Percentiles rank a stretch among this genome's conserved stretches.
phyloP scores from a whole-genome alignment of 805 yeast genomes.

The Teunomyces panamensis region DNA sequence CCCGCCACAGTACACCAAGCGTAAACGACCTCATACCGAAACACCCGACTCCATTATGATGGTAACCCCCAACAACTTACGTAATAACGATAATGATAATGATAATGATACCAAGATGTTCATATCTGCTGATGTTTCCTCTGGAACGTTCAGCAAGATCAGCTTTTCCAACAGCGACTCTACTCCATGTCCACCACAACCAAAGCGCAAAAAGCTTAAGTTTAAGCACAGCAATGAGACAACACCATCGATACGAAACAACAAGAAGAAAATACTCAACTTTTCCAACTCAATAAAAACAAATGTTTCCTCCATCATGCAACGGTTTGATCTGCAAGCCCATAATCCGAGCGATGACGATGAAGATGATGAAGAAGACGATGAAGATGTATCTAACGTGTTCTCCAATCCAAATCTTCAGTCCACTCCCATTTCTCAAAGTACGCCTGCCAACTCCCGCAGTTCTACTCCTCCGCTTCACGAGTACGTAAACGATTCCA shows the following conservation, averaged over 20 bases:
- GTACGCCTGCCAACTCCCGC: conserved; percentile 42
- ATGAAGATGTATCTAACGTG: conserved; percentile 2
- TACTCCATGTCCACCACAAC: conserved; percentile 44
- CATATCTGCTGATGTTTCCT: conserved; percentile 13
- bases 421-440: conserved; percentile 40
- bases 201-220: conserved; percentile 33
- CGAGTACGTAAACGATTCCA: conserved; percentile 32
- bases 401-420: conserved; percentile 1
- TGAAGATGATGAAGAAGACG: conserved; percentile 9
- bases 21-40: conserved; percentile 25
- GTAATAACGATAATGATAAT: conserved; percentile 6
- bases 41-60: conserved; percentile 24
- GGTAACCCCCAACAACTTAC: conserved; percentile 19
- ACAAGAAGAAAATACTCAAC: conserved; percentile 24
- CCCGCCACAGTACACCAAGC: conserved; percentile 20
- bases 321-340: conserved; percentile 13
- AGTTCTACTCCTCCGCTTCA: conserved; percentile 28
- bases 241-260: conserved; percentile 21
- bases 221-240: conserved; percentile 18
- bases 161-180: conserved; percentile 38
- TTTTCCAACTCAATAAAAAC: conserved; percentile 31
- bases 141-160: conserved; percentile 14
- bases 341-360: conserved; percentile 8
- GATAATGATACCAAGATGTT: conserved; percentile 16
- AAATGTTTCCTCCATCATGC: conserved; percentile 16